Base-by-base conservation (phyloP, 1,139 yeast genomes). In the Candida glucosophila region DNA sequence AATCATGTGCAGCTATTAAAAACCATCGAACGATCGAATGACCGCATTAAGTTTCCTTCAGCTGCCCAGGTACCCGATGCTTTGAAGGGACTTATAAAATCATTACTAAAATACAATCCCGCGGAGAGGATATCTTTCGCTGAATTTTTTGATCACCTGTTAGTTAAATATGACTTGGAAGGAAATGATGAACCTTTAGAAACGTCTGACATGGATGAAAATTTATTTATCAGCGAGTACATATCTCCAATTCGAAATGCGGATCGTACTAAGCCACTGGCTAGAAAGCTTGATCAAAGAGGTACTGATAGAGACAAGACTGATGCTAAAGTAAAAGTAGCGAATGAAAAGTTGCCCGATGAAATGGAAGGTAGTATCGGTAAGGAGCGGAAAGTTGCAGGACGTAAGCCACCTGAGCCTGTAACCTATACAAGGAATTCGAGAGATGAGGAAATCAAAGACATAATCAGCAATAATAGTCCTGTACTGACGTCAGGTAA, bases 1-100 rank as follows among this genome's bases (percentile, higher is more conserved):
- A 90, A 88, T 47, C 97, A 88, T 47, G 76, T 90, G 35, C 97
- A 90, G 46, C 64, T 90, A 31, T 68, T 83, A 44, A 77, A 80
- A 49, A 81, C 77, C 44, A 90, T 90, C 35, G 94, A 88, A 49
- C 74, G 72, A 40, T 71, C 85, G 1, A 77, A 81, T 34, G 95
- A 88, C 52, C 62, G 59, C 31, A 82, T 90, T 27, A 62, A 67
- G 27, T 86, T 88, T 47, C 94, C 96, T 2, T 52, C 71, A 12
- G 61, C 64, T 26, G 71, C 75, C 9, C 65, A 62, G 42, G 74
- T 73, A 3, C 71, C 79, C 0, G 73, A 66, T n/a, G 73, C 73
- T 22, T 60, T 88, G 35, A 74, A 78, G 40, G 58, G 67, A 27
- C 64, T 90, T 35, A 82, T 90, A 16, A 67, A 85, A 33, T 72